Evolutionary conservation across 2,329 filamentous ascomycete species (phyloP), one percentile per base, ranked within the genome.

Genomic region (Nemania serpens): DNA sequence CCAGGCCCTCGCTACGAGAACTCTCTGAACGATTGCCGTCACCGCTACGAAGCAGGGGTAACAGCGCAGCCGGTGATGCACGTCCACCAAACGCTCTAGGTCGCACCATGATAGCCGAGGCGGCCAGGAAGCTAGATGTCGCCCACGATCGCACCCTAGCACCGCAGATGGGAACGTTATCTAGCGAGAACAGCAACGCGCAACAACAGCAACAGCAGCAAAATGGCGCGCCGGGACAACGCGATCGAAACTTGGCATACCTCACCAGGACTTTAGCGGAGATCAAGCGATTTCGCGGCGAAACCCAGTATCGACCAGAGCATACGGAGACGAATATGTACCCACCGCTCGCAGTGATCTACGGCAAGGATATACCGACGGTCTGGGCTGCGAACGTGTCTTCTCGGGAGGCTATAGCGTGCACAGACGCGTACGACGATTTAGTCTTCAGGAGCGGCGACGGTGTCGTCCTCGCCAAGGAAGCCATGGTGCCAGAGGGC

Each of bases 381-480:
- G 91, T 96, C 0, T 92, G 88, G 71, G 92, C 89, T 0, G 91
- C 91, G 0, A 87, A 88, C 46, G 91, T 98, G 0, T 78, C 84
- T 13, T 86, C 86, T 2, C 81, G 84, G 3, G 92, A 94, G 55
- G 87, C 84, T 0, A 97, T 97, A 66, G 84, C 87, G 51, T 86
- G 87, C 62, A 79, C 86, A 0, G 91, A 96, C 74, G 88, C 87
- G 0, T 97, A 96, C 73, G 92, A 96, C 66, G 89, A 96, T 68
- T 81, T 98, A 2, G 85, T 91, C 0, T 97, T 97, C 76, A 89
- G 90, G 0, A 89, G 88, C 20, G 93, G 93, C 2, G 93, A 98
- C 72, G 94, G 93, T 0, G 93, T 98, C 0, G 92, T 94, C 56
- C 82, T 97, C 6, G 91, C 93, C 0, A 86, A 86, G 52, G 91